Evolutionary conservation across 2,329 filamentous ascomycete genomes (phyloP), one percentile per base, ranked within the genome.

Genomic region (Diaporthe caulivora): DNA sequence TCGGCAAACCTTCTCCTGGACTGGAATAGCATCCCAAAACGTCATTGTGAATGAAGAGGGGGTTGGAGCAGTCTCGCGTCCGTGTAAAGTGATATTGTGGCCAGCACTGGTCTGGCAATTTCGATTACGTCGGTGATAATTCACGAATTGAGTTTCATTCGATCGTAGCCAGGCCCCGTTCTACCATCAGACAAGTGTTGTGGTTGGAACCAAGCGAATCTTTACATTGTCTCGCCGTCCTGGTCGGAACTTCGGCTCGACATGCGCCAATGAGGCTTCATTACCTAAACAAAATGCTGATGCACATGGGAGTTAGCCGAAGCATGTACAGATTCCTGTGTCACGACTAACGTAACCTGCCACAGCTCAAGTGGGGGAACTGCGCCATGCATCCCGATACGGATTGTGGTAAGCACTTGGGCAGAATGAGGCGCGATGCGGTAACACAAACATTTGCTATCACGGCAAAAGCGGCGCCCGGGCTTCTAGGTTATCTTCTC

Each of bases 1-100:
- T n/a, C 74, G 34, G 21, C 47, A 18, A 9, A 70, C 47, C 51
- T 72, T 72, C 26, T 65, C 37, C 37, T 74, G 71, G 17, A 70
- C 5, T 13, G 62, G 55, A 29, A 69, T 21, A 2, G 49, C 37
- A 2, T 64, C 31, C 70, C 26, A 70, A 11, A 44, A 34, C 26
- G 34, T 44, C 69, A 71, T 71, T 1, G 24, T 58, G 21, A 13
- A 26, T 6, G 34, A 40, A 21, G 31, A 24, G 31, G 42, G 24
- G 29, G 44, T 51, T 15, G 24, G n/a, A n/a, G 21, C 21, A 31
- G 26, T 18, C 29, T 24, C 9, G 21, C 13, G 29, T 51, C 26
- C 44, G 31, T 34, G 31, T 9, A 9, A 21, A 17, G 15, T 6
- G 24, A n/a, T 17, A 11, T 26, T 1, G 11, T 13, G 37, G 15